These are phyloP conservation scores for Ceraceosorus guamensis DNA, from an alignment of 1,284 basidiomycete species.

Conservation along the genomic window DNA sequence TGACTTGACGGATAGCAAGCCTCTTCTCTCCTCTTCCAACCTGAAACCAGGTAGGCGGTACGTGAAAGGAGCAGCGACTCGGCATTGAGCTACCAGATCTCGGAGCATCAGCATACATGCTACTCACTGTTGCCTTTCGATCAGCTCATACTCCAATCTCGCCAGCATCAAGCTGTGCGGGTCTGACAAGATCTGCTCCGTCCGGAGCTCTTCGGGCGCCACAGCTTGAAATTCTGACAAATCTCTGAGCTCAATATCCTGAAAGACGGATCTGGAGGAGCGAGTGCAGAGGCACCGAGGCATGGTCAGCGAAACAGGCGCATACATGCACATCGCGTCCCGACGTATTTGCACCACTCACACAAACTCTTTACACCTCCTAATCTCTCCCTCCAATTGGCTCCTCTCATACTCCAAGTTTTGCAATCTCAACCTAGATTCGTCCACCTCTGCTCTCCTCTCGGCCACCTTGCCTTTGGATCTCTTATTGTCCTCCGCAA, in stretches of 20 bases:
- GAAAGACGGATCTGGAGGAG: conserved; percentile 3
- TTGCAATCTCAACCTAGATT: background rate
- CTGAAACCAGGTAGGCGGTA: too few species aligned
- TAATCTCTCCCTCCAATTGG: background rate
- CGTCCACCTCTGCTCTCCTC: background rate
- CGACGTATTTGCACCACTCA: background rate
- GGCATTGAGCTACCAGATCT: too few species aligned
- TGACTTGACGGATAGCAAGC: too few species aligned
- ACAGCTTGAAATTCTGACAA: background rate
- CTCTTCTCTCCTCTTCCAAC: too few species aligned
- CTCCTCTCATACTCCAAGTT: background rate
- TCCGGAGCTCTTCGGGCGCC: background rate
- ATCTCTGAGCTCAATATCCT: background rate
- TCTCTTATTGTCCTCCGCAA: too few species aligned
- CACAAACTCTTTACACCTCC: background rate
- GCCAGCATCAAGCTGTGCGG: conserved; percentile 3
- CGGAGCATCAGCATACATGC: background rate
- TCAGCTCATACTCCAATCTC: conserved; percentile 5
- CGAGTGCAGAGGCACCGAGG: background rate
- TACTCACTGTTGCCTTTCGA: background rate
- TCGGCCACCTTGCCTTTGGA: too few species aligned
- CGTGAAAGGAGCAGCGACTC: too few species aligned
- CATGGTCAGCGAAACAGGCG: background rate
- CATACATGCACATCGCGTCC: background rate
- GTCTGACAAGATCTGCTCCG: background rate